phyloP scores from a whole-genome alignment of 2,329 filamentous ascomycete genomes.

The Lasiodiplodia sp. region DNA sequence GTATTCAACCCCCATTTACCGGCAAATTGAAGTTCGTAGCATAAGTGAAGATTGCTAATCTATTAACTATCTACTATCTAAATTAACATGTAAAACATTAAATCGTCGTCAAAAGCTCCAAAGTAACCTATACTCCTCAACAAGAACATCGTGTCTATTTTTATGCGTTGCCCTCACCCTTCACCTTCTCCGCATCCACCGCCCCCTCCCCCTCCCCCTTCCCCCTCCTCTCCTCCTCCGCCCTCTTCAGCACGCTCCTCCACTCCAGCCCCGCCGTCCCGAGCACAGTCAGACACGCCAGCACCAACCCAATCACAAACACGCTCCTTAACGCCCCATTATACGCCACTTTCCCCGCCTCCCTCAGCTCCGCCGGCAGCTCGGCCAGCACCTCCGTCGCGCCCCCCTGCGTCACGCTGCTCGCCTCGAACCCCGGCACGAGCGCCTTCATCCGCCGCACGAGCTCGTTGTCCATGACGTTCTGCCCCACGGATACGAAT shows the following conservation, averaged over 20 bases:
- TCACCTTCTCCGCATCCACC: background rate
- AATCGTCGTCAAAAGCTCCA: too few species aligned
- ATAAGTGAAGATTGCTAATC: too few species aligned
- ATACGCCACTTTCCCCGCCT: background rate
- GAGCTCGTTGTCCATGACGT: slow-evolving; percentile 49
- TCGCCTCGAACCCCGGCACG: slow-evolving; percentile 40
- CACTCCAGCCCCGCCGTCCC: background rate
- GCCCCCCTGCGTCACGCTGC: background rate
- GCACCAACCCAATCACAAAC: background rate
- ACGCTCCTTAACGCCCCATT: slow-evolving; percentile 1
- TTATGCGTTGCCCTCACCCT: too few species aligned
- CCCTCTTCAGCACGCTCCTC: slow-evolving; percentile 9
- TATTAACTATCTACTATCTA: too few species aligned
- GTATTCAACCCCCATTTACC: too few species aligned
- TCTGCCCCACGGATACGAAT: slow-evolving; percentile 50
- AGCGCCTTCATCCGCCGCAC: slow-evolving; percentile 36
- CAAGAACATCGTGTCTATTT: too few species aligned
- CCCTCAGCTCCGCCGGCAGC: background rate
- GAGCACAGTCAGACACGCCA: background rate
- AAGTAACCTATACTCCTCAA: too few species aligned
- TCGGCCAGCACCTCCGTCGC: background rate
- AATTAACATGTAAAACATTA: too few species aligned
- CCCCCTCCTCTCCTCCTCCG: background rate
- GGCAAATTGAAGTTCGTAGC: too few species aligned
- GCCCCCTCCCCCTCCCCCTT: background rate